Evolutionary conservation across 1,139 yeast genomes (phyloP).

Genomic region (Yamadazyma dendronema): DNA sequence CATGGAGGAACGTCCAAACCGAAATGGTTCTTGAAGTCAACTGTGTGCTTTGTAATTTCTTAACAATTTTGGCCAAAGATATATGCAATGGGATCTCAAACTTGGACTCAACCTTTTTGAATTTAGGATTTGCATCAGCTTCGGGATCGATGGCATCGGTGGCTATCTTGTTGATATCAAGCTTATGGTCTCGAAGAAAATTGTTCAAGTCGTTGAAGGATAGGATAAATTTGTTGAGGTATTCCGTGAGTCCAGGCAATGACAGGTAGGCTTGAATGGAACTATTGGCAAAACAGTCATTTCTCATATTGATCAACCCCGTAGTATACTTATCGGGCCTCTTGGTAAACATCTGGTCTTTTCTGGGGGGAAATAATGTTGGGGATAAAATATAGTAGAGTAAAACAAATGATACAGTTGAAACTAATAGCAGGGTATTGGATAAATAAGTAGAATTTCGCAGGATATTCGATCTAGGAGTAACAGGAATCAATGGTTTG

Average conservation of each 20-base stretch:
- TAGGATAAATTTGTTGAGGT: constrained; percentile 48
- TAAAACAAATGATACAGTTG: constrained; percentile 3
- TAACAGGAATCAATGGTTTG: constrained; percentile 6
- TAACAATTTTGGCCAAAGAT: constrained; percentile 54
- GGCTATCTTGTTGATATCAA: constrained; percentile 23
- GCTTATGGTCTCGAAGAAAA: constrained; percentile 22
- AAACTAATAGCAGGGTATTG: neutral
- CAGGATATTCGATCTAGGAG: neutral
- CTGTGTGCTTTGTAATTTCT: constrained; percentile 64
- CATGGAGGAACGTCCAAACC: constrained; percentile 76
- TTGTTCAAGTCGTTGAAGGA: constrained; percentile 27
- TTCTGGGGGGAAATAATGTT: constrained; percentile 7
- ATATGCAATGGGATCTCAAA: constrained; percentile 51
- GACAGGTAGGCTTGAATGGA: constrained; percentile 82
- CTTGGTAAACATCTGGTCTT: constrained; percentile 39
- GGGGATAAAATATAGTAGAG: constrained; percentile 14
- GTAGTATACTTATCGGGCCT: constrained; percentile 78
- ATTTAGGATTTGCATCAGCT: constrained; percentile 22
- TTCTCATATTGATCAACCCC: constrained; percentile 76
- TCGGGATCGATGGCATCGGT: constrained; percentile 2
- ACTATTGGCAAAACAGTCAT: constrained; percentile 94
- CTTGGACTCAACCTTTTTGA: constrained; percentile 23
- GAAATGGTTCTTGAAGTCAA: constrained; percentile 55
- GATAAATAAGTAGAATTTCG: neutral
- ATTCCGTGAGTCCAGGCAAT: constrained; percentile 59